Conservation (phyloP, 2,329 filamentous ascomycete species). For the Mycosphaerella arachidis region DNA sequence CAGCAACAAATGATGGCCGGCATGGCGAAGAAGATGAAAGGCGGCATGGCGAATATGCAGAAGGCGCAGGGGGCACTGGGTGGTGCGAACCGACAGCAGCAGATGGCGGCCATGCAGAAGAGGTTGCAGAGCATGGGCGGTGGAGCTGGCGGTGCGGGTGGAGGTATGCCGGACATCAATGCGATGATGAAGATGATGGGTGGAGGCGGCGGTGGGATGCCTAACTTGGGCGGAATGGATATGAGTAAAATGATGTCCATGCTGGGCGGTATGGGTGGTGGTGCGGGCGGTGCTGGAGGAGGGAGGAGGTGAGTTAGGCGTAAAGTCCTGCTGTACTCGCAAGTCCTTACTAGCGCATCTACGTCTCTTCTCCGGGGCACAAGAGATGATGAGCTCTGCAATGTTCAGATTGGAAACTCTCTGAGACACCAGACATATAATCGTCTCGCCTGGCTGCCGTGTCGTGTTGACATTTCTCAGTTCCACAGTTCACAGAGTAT, state of each 20-base stretch:
- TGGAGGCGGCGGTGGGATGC: constrained; percentile 58
- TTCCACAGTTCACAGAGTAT: too few species aligned
- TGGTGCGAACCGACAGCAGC: constrained; percentile 84
- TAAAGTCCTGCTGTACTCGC: not conserved
- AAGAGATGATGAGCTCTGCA: too few species aligned
- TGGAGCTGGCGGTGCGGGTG: constrained; percentile 53
- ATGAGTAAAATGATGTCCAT: constrained; percentile 72
- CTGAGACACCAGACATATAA: too few species aligned
- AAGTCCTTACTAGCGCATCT: too few species aligned
- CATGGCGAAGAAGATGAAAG: constrained; percentile 99
- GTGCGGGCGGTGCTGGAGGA: constrained; percentile 35
- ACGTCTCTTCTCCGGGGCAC: not conserved
- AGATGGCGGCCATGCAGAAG: constrained; percentile 97
- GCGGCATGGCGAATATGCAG: constrained; percentile 97
- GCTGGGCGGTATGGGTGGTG: constrained; percentile 56
- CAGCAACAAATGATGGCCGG: constrained; percentile 98
- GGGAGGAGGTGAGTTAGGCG: constrained; percentile 2
- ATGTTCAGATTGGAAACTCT: too few species aligned
- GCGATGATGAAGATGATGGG: constrained; percentile 91
- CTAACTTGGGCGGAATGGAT: constrained; percentile 52
- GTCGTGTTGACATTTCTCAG: too few species aligned
- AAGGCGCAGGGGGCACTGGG: constrained; percentile 86
- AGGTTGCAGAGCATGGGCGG: constrained; percentile 89
- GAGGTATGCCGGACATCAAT: constrained; percentile 73
- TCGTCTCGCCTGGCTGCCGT: too few species aligned